Percentiles rank a stretch among this genome's conserved stretches.
Evolutionary conservation across 2,329 filamentous ascomycete genomes (phyloP).

Genomic region (Meredithiella fracta): DNA sequence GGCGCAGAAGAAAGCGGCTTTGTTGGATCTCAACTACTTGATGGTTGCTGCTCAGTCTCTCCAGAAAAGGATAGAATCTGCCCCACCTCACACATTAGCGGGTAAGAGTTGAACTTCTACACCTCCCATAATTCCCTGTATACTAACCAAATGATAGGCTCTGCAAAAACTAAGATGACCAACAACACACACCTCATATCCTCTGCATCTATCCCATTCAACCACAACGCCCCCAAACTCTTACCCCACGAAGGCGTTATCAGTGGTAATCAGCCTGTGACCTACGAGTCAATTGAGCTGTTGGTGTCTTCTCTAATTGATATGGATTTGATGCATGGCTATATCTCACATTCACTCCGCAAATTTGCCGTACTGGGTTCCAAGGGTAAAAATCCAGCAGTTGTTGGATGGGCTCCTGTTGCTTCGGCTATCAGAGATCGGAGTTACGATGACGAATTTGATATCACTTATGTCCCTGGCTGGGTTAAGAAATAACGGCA

Average conservation of each 20-base stretch:
- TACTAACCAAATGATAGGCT: conserved; percentile 7
- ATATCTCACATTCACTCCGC: conserved; percentile 58
- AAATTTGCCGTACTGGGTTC: conserved; percentile 73
- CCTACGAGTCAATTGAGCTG: conserved; percentile 54
- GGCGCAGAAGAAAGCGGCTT: conserved; percentile 48
- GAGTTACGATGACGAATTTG: conserved; percentile 39
- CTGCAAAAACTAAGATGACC: conserved; percentile 7
- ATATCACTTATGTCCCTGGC: conserved; percentile 54
- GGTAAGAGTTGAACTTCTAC: conserved; percentile 2
- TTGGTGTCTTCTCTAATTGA: conserved; percentile 61
- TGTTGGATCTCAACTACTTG: conserved; percentile 55
- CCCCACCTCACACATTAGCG: conserved; percentile 9
- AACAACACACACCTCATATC: conserved; percentile 12
- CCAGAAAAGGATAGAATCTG: conserved; percentile 45
- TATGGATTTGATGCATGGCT: conserved; percentile 69
- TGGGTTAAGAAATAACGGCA: conserved; percentile 41
- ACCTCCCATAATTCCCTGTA: background rate
- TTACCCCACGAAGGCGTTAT: conserved; percentile 42
- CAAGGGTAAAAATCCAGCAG: conserved; percentile 45
- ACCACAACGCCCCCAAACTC: conserved; percentile 25
- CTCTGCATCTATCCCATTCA: background rate
- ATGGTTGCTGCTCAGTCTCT: conserved; percentile 46
- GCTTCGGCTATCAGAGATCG: conserved; percentile 51
- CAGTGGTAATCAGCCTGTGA: conserved; percentile 45
- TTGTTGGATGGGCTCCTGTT: conserved; percentile 59